Conservation (phyloP, 2,329 filamentous ascomycete species). For the Trichoderma simmonsii region DNA sequence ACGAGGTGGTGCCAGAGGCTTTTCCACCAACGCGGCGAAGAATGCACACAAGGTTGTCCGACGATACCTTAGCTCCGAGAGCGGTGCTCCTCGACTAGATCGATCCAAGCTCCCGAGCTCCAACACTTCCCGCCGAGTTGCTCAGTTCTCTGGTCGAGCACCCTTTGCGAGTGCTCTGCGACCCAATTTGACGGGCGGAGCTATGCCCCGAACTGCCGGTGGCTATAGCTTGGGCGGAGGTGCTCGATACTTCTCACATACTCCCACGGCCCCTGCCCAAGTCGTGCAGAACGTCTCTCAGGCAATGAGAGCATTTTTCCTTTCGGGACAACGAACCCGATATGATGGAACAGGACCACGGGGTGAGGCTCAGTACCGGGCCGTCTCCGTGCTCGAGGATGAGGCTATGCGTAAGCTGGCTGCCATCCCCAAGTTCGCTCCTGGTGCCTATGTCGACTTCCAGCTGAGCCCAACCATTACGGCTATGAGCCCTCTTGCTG, state of each 20-base stretch:
- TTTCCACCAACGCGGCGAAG: conserved; percentile 43
- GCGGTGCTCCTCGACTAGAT: conserved; percentile 38
- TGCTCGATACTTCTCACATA: conserved; percentile 86
- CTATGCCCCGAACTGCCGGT: conserved; percentile 78
- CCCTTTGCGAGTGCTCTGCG: conserved; percentile 87
- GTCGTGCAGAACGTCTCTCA: conserved; percentile 94
- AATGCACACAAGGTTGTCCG: conserved; percentile 46
- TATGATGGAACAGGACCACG: conserved; percentile 74
- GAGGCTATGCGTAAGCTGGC: conserved; percentile 67
- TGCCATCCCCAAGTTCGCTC: conserved; percentile 50
- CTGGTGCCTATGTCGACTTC: conserved; percentile 88
- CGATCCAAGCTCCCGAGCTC: conserved; percentile 50
- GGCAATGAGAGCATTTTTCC: conserved; percentile 84
- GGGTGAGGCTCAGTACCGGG: conserved; percentile 76
- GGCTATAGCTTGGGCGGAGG: conserved; percentile 77
- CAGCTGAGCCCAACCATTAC: conserved; percentile 85
- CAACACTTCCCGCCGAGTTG: conserved; percentile 49
- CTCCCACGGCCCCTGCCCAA: conserved; percentile 79
- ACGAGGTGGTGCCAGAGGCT: conserved; percentile 43
- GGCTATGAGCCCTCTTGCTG: conserved; percentile 70
- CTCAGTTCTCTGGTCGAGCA: conserved; percentile 67
- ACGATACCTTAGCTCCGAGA: conserved; percentile 49
- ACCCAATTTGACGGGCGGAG: conserved; percentile 87
- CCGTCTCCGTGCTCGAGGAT: conserved; percentile 71
- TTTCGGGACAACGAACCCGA: conserved; percentile 84